Evolutionary conservation across 495 filamentous ascomycete genomes (phyloP).

Genomic region (Articulospora tetracladia): DNA sequence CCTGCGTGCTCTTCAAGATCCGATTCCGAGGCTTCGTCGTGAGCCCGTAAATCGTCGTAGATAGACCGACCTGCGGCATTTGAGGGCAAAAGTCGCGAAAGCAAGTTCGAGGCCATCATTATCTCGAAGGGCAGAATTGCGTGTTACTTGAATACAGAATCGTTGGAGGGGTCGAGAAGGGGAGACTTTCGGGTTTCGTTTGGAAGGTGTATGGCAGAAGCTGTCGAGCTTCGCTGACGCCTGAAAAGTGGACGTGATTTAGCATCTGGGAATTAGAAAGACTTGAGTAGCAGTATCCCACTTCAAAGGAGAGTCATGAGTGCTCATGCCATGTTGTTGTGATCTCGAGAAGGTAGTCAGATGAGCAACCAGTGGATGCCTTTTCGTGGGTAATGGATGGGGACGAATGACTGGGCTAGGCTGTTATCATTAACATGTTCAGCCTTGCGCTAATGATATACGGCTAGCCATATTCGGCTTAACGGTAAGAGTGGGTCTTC

Average conservation of each 20-base stretch:
- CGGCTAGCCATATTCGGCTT: no score
- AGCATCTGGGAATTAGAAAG: background rate
- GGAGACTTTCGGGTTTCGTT: background rate
- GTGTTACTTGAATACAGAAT: background rate
- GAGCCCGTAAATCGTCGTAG: conserved; percentile 64
- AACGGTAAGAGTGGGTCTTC: no score
- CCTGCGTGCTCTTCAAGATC: conserved; percentile 67
- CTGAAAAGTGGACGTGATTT: background rate
- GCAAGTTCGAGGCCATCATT: conserved; percentile 70
- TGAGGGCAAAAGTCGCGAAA: conserved; percentile 69
- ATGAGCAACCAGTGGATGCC: background rate
- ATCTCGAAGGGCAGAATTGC: background rate
- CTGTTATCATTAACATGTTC: background rate
- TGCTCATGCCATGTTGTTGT: background rate
- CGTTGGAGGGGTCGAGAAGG: background rate
- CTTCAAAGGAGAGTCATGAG: background rate
- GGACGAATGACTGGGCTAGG: background rate
- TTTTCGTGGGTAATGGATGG: background rate
- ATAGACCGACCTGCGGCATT: conserved; percentile 58
- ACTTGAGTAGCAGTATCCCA: background rate
- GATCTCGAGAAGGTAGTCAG: background rate
- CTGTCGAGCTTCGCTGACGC: background rate
- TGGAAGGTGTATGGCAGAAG: background rate
- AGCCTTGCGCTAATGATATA: background rate
- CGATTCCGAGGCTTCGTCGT: conserved; percentile 53